Conservation (phyloP, 306 rosid genomes). For the Medicago ruthenica region DNA sequence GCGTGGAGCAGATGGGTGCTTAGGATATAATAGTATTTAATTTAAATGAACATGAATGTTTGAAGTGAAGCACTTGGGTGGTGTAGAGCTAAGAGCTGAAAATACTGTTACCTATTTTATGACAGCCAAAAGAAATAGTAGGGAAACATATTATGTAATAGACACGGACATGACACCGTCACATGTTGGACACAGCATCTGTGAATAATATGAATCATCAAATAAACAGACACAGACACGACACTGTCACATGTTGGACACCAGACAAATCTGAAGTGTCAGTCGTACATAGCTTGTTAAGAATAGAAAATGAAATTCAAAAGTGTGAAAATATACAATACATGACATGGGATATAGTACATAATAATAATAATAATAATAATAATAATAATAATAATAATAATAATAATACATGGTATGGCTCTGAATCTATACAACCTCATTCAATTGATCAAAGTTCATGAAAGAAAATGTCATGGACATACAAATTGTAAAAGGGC, state of each 20-base stretch:
- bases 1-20: not conserved
- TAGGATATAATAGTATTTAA: not conserved
- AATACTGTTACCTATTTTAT: not conserved
- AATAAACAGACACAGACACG: too few relatives aligned
- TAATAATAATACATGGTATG: too few relatives aligned
- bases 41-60: too few relatives aligned
- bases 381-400: too few relatives aligned
- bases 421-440: not conserved
- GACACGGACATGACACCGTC: not conserved
- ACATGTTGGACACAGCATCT: too few relatives aligned
- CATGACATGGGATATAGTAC: not conserved
- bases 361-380: too few relatives aligned
- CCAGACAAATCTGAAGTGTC: not conserved
- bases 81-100: too few relatives aligned
- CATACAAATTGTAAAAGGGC: not conserved
- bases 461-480: not conserved
- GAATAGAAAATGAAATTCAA: not conserved
- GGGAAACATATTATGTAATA: not conserved
- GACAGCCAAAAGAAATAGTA: not conserved
- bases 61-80: too few relatives aligned
- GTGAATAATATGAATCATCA: too few relatives aligned
- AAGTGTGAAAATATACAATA: not conserved
- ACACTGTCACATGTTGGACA: not conserved
- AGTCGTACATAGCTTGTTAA: not conserved
- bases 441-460: not conserved